A percentile compares a stretch with the other conserved stretches of the same genome.
Conservation (phyloP, 805 yeast species). For the Ogataea minuta region DNA sequence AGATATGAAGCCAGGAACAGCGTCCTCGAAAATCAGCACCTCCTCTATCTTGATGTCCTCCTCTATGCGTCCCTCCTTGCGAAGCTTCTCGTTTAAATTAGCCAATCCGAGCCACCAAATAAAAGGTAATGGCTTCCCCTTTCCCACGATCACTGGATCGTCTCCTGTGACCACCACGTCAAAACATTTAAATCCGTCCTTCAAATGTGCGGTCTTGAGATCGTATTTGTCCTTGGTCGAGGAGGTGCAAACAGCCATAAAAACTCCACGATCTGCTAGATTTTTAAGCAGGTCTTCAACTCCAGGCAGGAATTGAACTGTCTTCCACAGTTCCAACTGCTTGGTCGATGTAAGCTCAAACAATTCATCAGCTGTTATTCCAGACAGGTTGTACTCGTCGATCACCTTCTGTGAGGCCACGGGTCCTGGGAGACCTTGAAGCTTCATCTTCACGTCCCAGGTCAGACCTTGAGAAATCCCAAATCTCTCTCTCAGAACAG, state of each 20-base stretch:
- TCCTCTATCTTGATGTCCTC: conserved; percentile 63
- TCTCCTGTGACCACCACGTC: conserved; percentile 78
- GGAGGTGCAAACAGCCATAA: conserved; percentile 90
- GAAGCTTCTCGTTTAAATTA: conserved; percentile 55
- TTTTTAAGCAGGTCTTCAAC: conserved; percentile 65
- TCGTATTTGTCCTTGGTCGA: conserved; percentile 60
- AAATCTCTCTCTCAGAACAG: conserved; percentile 54
- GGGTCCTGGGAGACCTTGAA: conserved; percentile 91
- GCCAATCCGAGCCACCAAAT: conserved; percentile 84
- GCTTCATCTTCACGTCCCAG: conserved; percentile 84
- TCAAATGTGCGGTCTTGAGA: conserved; percentile 72
- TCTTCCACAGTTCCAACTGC: conserved; percentile 62
- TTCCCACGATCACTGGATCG: conserved; percentile 74
- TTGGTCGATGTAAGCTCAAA: conserved; percentile 47
- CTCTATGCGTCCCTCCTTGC: conserved; percentile 39
- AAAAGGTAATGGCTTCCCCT: conserved; percentile 93
- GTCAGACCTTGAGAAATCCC: conserved; percentile 68
- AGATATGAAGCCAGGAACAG: conserved; percentile 84
- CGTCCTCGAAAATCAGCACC: conserved; percentile 92
- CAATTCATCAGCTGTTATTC: conserved; percentile 61
- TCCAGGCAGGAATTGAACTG: conserved; percentile 74
- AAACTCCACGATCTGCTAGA: conserved; percentile 53
- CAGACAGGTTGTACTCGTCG: conserved; percentile 64
- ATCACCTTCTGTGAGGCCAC: conserved; percentile 66
- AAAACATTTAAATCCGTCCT: conserved; percentile 58